phyloP scores from a whole-genome alignment of 805 yeast species.

The Nakazawaea ambrosiae region DNA sequence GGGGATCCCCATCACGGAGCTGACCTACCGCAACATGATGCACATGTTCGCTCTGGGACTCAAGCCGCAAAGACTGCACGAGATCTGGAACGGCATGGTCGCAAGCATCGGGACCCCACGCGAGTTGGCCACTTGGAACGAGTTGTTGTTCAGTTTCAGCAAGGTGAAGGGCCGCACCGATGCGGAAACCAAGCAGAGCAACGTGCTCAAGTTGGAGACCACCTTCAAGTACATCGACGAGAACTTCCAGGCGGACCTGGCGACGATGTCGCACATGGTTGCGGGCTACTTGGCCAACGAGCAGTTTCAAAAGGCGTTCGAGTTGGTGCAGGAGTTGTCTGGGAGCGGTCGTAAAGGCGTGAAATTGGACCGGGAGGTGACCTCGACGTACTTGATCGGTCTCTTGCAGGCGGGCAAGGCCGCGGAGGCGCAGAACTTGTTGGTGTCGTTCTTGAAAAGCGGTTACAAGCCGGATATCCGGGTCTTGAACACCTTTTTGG shows the following conservation, averaged over 20 bases:
- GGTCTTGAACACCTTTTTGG: constrained; percentile 47
- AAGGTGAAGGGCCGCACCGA: constrained; percentile 16
- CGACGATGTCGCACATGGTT: constrained; percentile 40
- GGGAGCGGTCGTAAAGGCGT: constrained; percentile 23
- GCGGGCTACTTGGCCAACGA: constrained; percentile 37
- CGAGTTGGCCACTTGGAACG: constrained; percentile 49
- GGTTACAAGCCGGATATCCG: constrained; percentile 35
- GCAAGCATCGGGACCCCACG: constrained; percentile 16
- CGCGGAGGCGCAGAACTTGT: constrained; percentile 30
- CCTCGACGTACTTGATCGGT: constrained; percentile 30
- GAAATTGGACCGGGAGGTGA: constrained; percentile 34
- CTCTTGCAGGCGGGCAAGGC: constrained; percentile 32
- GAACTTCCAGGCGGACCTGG: constrained; percentile 35
- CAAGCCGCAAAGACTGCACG: constrained; percentile 28
- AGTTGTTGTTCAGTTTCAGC: constrained; percentile 33
- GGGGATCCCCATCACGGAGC: constrained; percentile 29
- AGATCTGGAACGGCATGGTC: constrained; percentile 45
- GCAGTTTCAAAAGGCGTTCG: constrained; percentile 34
- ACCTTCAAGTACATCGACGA: constrained; percentile 23
- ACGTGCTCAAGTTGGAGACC: constrained; percentile 26
- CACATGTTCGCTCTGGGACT: constrained; percentile 32
- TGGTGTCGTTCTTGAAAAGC: constrained; percentile 20
- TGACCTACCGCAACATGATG: constrained; percentile 38
- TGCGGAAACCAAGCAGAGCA: constrained; percentile 20
- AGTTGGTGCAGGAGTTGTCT: constrained; percentile 24